Evolutionary conservation across 768 basidiomycete genomes (phyloP).

Genomic region (Amanita rubescens): DNA sequence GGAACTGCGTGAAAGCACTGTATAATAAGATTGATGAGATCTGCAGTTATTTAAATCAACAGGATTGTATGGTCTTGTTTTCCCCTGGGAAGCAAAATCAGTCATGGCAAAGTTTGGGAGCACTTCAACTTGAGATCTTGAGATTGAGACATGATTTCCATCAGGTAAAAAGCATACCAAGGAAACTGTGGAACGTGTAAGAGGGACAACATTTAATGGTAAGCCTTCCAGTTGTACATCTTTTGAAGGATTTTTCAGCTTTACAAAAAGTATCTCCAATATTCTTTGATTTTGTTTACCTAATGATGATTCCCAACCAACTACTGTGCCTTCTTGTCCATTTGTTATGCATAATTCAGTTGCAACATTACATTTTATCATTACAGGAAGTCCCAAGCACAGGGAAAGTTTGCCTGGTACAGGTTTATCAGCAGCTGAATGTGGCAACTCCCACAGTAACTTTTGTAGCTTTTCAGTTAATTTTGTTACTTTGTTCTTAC

Average conservation of each 20-base stretch:
- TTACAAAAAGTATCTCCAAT: conserved; percentile 23
- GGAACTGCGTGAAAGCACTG: conserved; percentile 12
- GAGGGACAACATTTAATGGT: conserved; percentile 24
- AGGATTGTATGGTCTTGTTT: conserved; percentile 19
- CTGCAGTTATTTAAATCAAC: conserved; percentile 19
- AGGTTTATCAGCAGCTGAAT: not conserved
- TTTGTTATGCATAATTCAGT: conserved; percentile 25
- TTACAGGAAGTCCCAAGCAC: conserved; percentile 23
- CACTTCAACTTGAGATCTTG: conserved; percentile 16
- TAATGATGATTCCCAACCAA: conserved; percentile 16
- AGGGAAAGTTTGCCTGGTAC: conserved; percentile 10
- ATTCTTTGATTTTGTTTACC: conserved; percentile 11
- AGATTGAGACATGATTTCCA: conserved; percentile 12
- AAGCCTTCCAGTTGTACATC: conserved; percentile 17
- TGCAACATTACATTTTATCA: conserved; percentile 20
- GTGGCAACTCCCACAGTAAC: conserved; percentile 7
- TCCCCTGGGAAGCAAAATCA: conserved; percentile 25
- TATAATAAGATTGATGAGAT: conserved; percentile 22
- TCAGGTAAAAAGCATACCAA: conserved; percentile 12
- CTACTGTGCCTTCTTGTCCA: conserved; percentile 21
- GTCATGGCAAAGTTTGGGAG: conserved; percentile 26
- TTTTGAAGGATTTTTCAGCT: conserved; percentile 17
- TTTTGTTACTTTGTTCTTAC: not conserved
- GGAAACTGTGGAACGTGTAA: conserved; percentile 6
- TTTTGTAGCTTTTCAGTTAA: conserved; percentile 2